Evolutionary conservation across 1,284 basidiomycete genomes (phyloP), one percentile per base, ranked within the genome.

Genomic region (Vanrija sp.): DNA sequence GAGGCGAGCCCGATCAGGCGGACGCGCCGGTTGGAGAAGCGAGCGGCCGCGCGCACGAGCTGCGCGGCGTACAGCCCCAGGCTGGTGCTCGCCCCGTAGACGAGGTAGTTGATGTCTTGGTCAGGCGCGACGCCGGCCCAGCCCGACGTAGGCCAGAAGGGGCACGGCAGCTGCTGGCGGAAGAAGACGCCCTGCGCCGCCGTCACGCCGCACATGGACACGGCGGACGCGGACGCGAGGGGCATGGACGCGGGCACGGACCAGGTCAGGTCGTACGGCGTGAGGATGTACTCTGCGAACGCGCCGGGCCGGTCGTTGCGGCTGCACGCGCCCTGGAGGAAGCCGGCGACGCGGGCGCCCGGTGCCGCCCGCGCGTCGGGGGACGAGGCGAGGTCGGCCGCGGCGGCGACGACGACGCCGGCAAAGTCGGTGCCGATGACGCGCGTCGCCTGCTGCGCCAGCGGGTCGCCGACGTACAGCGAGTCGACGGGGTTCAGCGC

Each of bases 401-500:
- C 25, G 3, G 41, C 41, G 15, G 20, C 24, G 1, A 37, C 54
- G 18, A 56, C 47, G 19, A 41, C 50, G 31, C 54, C 54, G 3
- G 55, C 47, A 47, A 57, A 57, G 55, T 57, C 55, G 5, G 45
- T 47, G 9, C 55, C 55, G 36, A 57, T 35, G 10, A 57, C 47
- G 24, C 55, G 55, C 3, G 15, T 9, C 18, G 15, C 18, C 54
- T 48, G 31, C 24, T n/a, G 36, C 8, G 49, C 49, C 14, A 57
- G 20, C 2, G 54, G 54, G 6, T 31, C 19, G 14, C 12, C 25
- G 20, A 41, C 41, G 20, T 53, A 57, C 4, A 53, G 36, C 31
- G 31, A 14, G 47, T 57, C 55, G 38, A 57, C 41, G 31, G 55
- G 51, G 51, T 57, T 57, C 36, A 57, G 55, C 18, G 55, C 55